These are phyloP conservation scores for Solanum chiquidenum DNA, from an alignment of 257 asterid genomes.

Conservation along the genomic window DNA sequence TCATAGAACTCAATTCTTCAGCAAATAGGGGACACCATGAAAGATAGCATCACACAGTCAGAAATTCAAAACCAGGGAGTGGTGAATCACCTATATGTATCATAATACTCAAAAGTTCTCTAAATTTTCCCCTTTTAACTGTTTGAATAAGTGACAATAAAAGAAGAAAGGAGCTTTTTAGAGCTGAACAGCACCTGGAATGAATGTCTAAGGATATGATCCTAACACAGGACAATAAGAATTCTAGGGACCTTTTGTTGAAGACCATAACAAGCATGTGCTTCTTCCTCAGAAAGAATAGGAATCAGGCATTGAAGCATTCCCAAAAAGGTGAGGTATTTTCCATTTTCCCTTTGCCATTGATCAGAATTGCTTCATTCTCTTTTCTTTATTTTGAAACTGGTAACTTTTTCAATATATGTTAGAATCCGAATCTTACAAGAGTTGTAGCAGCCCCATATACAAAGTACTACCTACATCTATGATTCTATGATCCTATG, in stretches of 20 bases:
- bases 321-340: not conserved
- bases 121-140: not conserved
- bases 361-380: not conserved
- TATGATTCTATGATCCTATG: no score
- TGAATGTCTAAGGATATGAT: not conserved
- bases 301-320: not conserved
- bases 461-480: no score
- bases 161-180: not conserved
- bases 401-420: no score
- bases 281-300: not conserved
- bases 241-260: not conserved
- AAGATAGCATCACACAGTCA: not conserved
- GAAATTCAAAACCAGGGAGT: not conserved
- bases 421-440: no score
- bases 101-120: not conserved
- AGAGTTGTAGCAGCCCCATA: no score
- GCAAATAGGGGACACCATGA: not conserved
- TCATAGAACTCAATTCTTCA: not conserved
- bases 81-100: not conserved
- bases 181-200: not conserved
- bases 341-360: not conserved
- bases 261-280: not conserved
- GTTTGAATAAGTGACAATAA: not conserved
- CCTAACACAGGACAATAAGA: not conserved
- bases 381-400: not conserved